Conservation (phyloP, 225 moss, liverwort and hornwort species). For the Sphagnum contortum region DNA sequence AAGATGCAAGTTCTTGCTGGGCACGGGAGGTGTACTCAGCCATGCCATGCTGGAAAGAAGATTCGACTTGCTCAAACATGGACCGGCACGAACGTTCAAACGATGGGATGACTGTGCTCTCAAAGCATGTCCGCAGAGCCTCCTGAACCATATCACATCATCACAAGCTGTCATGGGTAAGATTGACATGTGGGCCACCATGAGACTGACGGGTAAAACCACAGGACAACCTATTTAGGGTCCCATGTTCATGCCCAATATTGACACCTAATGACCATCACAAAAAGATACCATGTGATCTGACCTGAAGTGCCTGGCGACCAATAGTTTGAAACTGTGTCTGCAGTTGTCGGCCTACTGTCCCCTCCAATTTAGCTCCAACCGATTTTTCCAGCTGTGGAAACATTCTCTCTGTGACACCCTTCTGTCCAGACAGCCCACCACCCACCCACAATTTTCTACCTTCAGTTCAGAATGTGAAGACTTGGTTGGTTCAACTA, state of each 20-base stretch:
- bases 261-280: constrained; percentile 1
- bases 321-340: constrained; percentile 68
- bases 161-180: not conserved
- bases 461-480: too few species aligned
- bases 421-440: constrained; percentile 47
- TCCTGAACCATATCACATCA: constrained; percentile 41
- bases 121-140: constrained; percentile 71
- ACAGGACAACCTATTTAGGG: not conserved
- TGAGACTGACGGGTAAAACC: too few species aligned
- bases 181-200: not conserved
- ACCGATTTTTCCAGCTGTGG: constrained; percentile 87
- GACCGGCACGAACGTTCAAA: constrained; percentile 87
- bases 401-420: constrained; percentile 50
- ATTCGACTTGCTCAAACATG: constrained; percentile 94
- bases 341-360: constrained; percentile 80
- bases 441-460: constrained; percentile 11
- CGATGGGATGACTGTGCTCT: constrained; percentile 74
- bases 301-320: constrained; percentile 90
- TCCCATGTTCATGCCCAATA: not conserved
- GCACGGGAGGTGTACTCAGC: constrained; percentile 83
- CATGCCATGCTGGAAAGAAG: constrained; percentile 78
- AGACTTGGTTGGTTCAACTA: not conserved
- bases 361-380: constrained; percentile 69
- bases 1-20: constrained; percentile 67
- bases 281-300: constrained; percentile 2